Evolutionary conservation across 306 rosid genomes (phyloP).

Genomic region (Castanopsis chinensis): DNA sequence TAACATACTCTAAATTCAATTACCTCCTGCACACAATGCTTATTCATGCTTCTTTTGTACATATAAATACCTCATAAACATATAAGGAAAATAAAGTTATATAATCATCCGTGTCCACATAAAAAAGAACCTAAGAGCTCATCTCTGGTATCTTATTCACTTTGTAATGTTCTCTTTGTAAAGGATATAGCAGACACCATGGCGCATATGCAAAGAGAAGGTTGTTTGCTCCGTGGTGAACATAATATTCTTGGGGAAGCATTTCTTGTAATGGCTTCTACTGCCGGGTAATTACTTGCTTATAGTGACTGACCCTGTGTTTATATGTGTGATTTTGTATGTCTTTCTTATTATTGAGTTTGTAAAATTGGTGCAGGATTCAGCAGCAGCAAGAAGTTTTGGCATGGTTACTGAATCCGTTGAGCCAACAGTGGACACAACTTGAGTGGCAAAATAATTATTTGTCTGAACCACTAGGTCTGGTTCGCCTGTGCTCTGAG

Average conservation of each 20-base stretch:
- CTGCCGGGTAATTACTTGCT: constrained; percentile 75
- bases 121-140: neutral
- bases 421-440: constrained; percentile 86
- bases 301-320: constrained; percentile 4
- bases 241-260: constrained; percentile 99
- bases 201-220: constrained; percentile 83
- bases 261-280: constrained; percentile 94
- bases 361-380: constrained; percentile 52
- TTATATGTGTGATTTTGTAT: constrained; percentile 6
- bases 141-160: constrained; percentile 10
- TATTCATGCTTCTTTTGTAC: neutral
- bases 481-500: constrained; percentile 76
- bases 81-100: neutral
- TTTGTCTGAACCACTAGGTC: constrained; percentile 79
- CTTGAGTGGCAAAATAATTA: constrained; percentile 86
- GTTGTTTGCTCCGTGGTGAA: constrained; percentile 83
- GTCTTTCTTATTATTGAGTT: constrained; percentile 18
- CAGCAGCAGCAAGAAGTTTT: constrained; percentile 98
- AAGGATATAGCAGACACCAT: constrained; percentile 94
- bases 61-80: neutral
- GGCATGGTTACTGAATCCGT: constrained; percentile 87
- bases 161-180: constrained; percentile 29
- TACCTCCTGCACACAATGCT: neutral
- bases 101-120: neutral
- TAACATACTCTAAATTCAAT: neutral